Base-by-base conservation (phyloP, 768 basidiomycete genomes). In the Russula sp. region DNA sequence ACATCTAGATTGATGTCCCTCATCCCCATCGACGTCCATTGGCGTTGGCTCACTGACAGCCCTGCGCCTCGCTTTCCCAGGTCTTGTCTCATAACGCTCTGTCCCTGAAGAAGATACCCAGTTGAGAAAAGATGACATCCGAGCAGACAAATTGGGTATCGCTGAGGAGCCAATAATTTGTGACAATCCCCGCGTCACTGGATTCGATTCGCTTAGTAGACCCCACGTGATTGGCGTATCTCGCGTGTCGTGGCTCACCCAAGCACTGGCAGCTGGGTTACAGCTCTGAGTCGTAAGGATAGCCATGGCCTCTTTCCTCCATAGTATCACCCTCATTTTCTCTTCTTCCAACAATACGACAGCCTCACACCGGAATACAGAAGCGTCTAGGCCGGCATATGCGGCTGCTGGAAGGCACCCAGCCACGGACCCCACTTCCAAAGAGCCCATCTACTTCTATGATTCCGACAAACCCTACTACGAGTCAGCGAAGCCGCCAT, bases 391-490 rank as follows among this genome's bases (percentile, higher is more conserved):
- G 3, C 44, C 27, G 32, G 42, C 42, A 57, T 18, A 11, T 9
- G 10, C n/a, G 0, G 50, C 16, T 5, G n/a, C 31, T 59, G 39
- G 11, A n/a, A 44, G 40, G 18, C 49, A 18, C 34, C 48, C 55
- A 42, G 14, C 32, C 1, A 47, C 35, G 52, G 50, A 31, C 13
- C 4, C 47, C 10, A 27, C 6, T 20, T 22, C 44, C 22, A 39
- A 48, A 16, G 42, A 22, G 31, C 63, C 63, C 6, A 55, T 64
- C 53, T 60, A 55, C 39, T 64, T 64, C 40, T 64, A 55, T 32
- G 58, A 64, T 31, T 59, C 58, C 9, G 47, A 60, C 18, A 60
- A 64, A 45, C 63, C 57, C 13, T 64, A 59, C 53, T 64, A 44
- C 14, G 63, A 60, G 63, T 64, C 48, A 64, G 58, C 20, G 39